Percentiles rank a stretch among this genome's conserved stretches.
Conservation (phyloP, 768 basidiomycete species). For the Lactarius sp. region DNA sequence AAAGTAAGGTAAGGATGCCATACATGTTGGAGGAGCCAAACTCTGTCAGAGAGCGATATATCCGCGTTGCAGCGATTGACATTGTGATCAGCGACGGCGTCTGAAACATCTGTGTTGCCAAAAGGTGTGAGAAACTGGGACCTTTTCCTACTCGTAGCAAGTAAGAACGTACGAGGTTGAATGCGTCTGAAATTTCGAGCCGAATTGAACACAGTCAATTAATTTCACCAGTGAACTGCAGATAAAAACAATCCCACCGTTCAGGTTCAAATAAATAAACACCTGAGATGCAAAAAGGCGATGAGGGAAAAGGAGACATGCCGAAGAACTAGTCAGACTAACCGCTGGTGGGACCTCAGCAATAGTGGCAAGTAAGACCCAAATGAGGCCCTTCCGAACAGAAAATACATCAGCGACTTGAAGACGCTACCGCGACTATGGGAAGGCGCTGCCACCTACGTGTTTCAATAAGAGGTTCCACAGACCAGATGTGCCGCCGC, state of each 20-base stretch:
- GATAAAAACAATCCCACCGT: neutral
- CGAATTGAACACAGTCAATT: neutral
- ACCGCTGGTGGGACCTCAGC: slow-evolving; percentile 2
- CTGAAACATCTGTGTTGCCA: slow-evolving; percentile 1
- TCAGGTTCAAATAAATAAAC: slow-evolving; percentile 7
- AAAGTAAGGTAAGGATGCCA: neutral
- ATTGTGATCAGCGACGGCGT: neutral
- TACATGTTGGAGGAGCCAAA: neutral
- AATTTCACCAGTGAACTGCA: neutral
- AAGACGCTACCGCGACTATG: neutral
- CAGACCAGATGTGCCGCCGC: neutral
- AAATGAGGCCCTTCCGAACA: slow-evolving; percentile 1
- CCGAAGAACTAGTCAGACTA: neutral
- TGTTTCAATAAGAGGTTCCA: slow-evolving; percentile 9
- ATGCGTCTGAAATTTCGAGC: neutral
- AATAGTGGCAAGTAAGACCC: neutral
- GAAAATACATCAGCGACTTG: neutral
- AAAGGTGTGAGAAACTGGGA: neutral
- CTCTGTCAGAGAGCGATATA: neutral
- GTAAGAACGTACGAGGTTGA: neutral
- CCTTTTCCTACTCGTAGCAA: neutral
- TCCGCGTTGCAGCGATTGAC: slow-evolving; percentile 12
- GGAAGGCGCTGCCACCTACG: neutral
- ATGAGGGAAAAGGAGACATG: neutral
- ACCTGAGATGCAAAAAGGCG: neutral